Evolutionary conservation across 768 basidiomycete genomes (phyloP).

Genomic region (Termitomyces titanicus): DNA sequence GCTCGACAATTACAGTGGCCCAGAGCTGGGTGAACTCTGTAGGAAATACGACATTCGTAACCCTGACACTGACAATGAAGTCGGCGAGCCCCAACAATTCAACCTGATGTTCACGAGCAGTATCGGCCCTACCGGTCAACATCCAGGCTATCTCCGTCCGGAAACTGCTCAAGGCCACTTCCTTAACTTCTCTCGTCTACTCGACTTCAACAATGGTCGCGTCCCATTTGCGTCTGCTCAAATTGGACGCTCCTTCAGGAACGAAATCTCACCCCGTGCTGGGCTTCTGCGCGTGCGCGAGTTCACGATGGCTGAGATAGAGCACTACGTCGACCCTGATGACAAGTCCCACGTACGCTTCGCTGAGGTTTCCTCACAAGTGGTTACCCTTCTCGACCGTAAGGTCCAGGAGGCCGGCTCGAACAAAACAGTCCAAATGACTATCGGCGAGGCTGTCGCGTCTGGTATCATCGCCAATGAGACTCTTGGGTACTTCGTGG

Average conservation of each 20-base stretch:
- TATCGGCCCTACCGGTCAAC: conserved; percentile 96
- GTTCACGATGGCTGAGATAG: conserved; percentile 99
- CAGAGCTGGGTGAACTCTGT: conserved; percentile 86
- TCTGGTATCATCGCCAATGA: conserved; percentile 90
- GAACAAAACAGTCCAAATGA: conserved; percentile 60
- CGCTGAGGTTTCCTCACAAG: conserved; percentile 70
- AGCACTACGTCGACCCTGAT: conserved; percentile 95
- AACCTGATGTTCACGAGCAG: conserved; percentile 98
- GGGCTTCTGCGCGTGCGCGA: conserved; percentile 96
- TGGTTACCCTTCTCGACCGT: conserved; percentile 75
- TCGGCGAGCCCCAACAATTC: conserved; percentile 91
- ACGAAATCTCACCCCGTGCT: conserved; percentile 96
- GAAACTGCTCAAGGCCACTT: conserved; percentile 99
- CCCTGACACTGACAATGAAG: conserved; percentile 90
- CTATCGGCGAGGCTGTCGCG: conserved; percentile 86
- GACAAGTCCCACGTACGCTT: conserved; percentile 90
- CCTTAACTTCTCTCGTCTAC: conserved; percentile 93
- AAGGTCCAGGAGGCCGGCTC: conserved; percentile 76
- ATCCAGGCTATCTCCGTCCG: conserved; percentile 94
- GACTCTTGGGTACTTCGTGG: conserved; percentile 97
- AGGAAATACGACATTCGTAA: conserved; percentile 76
- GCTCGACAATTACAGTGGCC: conserved; percentile 93
- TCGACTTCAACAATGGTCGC: conserved; percentile 97
- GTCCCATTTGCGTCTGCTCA: conserved; percentile 97
- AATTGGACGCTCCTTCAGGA: conserved; percentile 93